A percentile compares a stretch with the other conserved stretches of the same genome.
These are phyloP conservation scores for Solanum commersonii DNA, from an alignment of 257 asterid species.

Conservation along the genomic window DNA sequence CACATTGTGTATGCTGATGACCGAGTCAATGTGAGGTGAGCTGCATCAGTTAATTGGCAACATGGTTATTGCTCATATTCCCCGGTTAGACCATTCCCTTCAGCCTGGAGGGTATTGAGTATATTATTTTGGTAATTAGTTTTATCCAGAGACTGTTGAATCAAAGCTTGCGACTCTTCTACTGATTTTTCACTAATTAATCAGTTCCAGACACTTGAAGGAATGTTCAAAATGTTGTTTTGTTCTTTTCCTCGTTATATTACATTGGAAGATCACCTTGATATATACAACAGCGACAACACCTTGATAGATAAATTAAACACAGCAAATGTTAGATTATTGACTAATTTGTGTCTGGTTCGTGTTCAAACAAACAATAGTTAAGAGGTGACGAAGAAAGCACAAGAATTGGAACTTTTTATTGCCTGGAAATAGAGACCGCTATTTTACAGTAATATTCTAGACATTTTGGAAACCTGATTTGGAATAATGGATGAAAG, in stretches of 20 bases:
- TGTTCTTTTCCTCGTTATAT: neutral
- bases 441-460: neutral
- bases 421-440: neutral
- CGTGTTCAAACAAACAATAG: neutral
- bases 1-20: constrained; percentile 43
- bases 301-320: neutral
- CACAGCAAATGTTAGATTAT: neutral
- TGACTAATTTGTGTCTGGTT: neutral
- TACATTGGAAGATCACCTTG: neutral
- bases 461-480: neutral
- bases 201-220: neutral
- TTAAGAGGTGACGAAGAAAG: neutral
- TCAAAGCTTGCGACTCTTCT: neutral
- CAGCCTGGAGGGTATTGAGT: neutral
- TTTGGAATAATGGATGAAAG: neutral
- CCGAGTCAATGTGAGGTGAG: constrained; percentile 37
- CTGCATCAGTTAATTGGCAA: constrained; percentile 3
- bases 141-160: neutral
- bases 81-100: constrained; percentile 4
- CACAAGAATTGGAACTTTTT: neutral
- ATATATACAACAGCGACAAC: neutral
- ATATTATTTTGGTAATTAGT: neutral
- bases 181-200: neutral
- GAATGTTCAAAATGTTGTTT: neutral
- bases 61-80: constrained; percentile 28